Base-by-base conservation (phyloP, 768 basidiomycete species). In the Panaeolus cyanescens region DNA sequence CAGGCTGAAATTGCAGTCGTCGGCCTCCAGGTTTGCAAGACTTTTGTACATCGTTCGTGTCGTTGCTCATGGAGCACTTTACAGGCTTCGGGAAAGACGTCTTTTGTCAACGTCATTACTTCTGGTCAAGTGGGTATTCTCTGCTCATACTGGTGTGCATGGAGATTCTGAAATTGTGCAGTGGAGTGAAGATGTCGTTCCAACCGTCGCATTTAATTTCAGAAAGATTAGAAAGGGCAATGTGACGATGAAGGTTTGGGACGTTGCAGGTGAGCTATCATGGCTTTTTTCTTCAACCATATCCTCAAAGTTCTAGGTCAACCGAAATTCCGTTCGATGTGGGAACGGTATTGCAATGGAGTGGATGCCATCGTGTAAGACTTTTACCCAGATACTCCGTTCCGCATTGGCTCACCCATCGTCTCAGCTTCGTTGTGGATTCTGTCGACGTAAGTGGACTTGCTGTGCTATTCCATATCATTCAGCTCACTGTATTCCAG, bases 131-230 rank as follows among this genome's bases (percentile, higher is more conserved):
- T 88, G 56, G 65, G 75, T 60, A 32, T 25, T 57, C 6, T 54
- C 30, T 39, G 37, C 39, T n/a, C 53, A 31, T 31, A 31, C n/a
- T 34, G 20, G 8, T 28, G 15, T n/a, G 1, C 22, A n/a, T 10
- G 12, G 33, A 32, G 5, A n/a, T 60, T 32, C 45, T 32, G 42
- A 72, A n/a, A 12, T 25, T 31, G 20, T 69, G 34, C 74, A 96
- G 87, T 97, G 93, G 91, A 93, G 91, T 61, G 93, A 96, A 78
- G 95, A 96, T 58, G 93, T 95, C n/a, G 95, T 95, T 0, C 95
- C 95, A 0, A 97, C 95, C 1, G 91, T 97, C 20, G 93, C 95
- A 6, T 97, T 95, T 80, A 95, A 95, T 67, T 88, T 95, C 68
- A 83, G 92, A 19, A 93, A 92, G 72, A 88, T 96, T 12, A 81